Evolutionary conservation across 2,329 filamentous ascomycete genomes (phyloP), one percentile per base, ranked within the genome.

Genomic region (Paraconiothyrium sp.): DNA sequence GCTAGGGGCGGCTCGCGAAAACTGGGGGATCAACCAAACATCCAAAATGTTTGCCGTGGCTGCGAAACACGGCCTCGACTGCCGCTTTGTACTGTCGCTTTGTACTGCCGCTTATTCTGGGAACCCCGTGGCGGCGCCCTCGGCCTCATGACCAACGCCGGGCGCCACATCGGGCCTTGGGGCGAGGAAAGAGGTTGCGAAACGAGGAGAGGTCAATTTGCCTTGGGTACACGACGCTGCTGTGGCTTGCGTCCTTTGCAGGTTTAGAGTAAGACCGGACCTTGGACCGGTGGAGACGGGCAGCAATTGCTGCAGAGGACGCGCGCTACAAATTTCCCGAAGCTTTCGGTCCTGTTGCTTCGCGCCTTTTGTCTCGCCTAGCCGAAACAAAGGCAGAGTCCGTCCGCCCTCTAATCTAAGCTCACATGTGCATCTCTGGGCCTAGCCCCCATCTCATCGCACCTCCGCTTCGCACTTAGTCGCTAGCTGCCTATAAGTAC

Each of bases 1-100:
- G 51, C 51, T 54, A 54, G 51, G 51, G 51, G 51, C 51, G 51
- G 51, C 51, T 54, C 51, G 51, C 24, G 51, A 54, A 54, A 54
- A 44, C 37, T 32, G 51, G 51, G 51, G 51, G 22, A n/a, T 22
- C 46, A 32, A 16, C 46, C 46, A 48, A n/a, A 32, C 6, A 32
- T 16, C n/a, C 1, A 16, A 8, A 30, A 32, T 48, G 46, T 48
- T 48, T 48, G 46, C 46, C 46, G n/a, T 48, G 46, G 32, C 7
- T 48, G 16, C 14, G 46, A 48, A 48, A 48, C 39, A 41, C 46
- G 24, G 20, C 20, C 20, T 20, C 20, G 20, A 20, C 20, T 20
- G 20, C 20, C 20, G 20, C 20, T 20, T 20, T 20, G 20, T 20
- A 20, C 20, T 20, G 20, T 20, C 20, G 20, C 20, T 20, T 20